Percentiles rank a stretch among this genome's conserved stretches.
Evolutionary conservation across 345 rosid genomes (phyloP).

Genomic region (Aethionema arabicum): DNA sequence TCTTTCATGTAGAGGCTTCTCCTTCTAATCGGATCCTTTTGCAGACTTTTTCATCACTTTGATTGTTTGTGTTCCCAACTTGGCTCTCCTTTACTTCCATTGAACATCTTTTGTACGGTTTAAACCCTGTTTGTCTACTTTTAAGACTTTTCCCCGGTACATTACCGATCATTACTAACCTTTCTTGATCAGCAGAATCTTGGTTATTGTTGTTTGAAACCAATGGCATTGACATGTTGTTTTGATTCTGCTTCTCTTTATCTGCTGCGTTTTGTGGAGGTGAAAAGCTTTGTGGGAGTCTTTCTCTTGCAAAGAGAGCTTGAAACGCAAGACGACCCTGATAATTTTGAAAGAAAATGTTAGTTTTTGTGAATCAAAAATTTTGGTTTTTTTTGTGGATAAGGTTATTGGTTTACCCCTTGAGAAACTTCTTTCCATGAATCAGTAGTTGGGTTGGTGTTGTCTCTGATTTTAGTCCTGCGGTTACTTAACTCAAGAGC

Average conservation of each 20-base stretch:
- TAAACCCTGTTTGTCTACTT: conserved; percentile 77
- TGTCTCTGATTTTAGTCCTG: conserved; percentile 49
- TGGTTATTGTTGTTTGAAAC: conserved; percentile 42
- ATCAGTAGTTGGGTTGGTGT: conserved; percentile 49
- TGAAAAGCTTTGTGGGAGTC: conserved; percentile 94
- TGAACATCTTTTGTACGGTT: conserved; percentile 93
- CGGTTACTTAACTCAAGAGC: conserved; percentile 52
- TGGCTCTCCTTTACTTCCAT: conserved; percentile 71
- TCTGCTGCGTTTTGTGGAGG: conserved; percentile 49
- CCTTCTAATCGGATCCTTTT: conserved; percentile 89
- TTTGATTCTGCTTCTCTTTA: conserved; percentile 34
- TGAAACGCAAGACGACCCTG: conserved; percentile 91
- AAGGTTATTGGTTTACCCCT: conserved; percentile 48
- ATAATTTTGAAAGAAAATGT: neutral
- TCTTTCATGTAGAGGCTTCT: conserved; percentile 47
- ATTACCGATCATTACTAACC: conserved; percentile 54
- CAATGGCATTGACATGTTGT: conserved; percentile 30
- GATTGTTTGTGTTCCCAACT: conserved; percentile 42
- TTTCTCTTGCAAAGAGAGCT: conserved; percentile 82
- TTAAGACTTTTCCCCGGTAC: conserved; percentile 50
- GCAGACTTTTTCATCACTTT: conserved; percentile 66
- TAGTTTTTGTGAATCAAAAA: neutral
- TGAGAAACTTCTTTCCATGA: conserved; percentile 94
- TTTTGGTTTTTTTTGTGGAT: neutral
- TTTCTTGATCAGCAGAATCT: conserved; percentile 45